A percentile compares a stretch with the other conserved stretches of the same genome.
Evolutionary conservation across 129 eudicot genomes (phyloP).

Genomic region (Tanacetum coccineum): DNA sequence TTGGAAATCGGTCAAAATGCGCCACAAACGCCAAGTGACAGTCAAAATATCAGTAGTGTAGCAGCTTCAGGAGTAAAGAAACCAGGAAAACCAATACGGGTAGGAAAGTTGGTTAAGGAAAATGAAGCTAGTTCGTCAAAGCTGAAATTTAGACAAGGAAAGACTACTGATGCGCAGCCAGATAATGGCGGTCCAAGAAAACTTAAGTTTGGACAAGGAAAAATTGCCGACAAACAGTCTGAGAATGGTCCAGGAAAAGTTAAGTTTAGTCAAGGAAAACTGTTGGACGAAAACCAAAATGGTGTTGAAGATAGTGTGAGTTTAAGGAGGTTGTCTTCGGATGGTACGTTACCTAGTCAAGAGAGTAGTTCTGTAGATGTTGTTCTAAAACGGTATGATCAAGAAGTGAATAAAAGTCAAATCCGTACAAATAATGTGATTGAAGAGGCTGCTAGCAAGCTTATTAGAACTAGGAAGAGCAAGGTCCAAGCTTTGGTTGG

Average conservation of each 20-base stretch:
- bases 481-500: slow-evolving; percentile 73
- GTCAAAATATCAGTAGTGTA: neutral
- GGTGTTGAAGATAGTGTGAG: slow-evolving; percentile 1
- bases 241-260: neutral
- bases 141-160: slow-evolving; percentile 38
- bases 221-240: neutral
- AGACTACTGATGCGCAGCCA: neutral
- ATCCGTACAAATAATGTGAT: slow-evolving; percentile 38
- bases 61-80: slow-evolving; percentile 17
- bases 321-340: slow-evolving; percentile 28
- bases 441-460: slow-evolving; percentile 58
- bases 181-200: neutral
- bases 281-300: slow-evolving; percentile 13
- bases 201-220: slow-evolving; percentile 18
- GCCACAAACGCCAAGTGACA: neutral
- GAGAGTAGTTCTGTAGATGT: slow-evolving; percentile 12
- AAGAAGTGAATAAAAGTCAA: slow-evolving; percentile 20
- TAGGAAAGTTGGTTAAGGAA: slow-evolving; percentile 18
- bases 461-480: slow-evolving; percentile 47
- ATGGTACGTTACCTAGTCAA: neutral
- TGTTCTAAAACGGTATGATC: slow-evolving; percentile 19
- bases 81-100: slow-evolving; percentile 12
- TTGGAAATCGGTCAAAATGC: slow-evolving; percentile 10
- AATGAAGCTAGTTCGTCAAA: slow-evolving; percentile 21
- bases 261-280: slow-evolving; percentile 1